Base-by-base conservation (phyloP, 169 alveolate species). In the Neospora caninum region DNA sequence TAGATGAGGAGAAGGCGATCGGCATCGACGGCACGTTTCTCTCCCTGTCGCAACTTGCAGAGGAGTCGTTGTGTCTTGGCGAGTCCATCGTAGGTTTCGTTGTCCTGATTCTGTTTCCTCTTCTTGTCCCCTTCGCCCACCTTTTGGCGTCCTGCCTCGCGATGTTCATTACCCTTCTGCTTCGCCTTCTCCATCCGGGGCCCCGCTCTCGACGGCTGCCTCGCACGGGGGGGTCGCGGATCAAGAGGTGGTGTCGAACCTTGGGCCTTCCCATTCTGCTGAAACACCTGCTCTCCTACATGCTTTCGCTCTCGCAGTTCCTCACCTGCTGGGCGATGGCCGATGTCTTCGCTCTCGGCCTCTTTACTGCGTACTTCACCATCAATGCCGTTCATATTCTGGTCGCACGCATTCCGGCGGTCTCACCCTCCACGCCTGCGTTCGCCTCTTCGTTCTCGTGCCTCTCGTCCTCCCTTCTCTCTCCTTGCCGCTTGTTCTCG, bases 321-420 rank as follows among this genome's bases (percentile, higher is more conserved):
- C 84, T 82, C 31, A 91, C 86, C n/a, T 84, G 83, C 80, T 31
- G 86, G n/a, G 92, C 94, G n/a, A 92, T 92, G 94, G 92, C 94
- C 0, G 94, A 92, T 70, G 94, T 82, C 38, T 91, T 58, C 49
- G 87, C 92, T 4, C 58, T 92, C 27, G 94, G 92, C 25, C 80
- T 92, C 80, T 64, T 92, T 53, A 67, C 92, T 53, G 45, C 88
- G 45, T 92, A 64, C 88, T 83, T 82, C 78, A 92, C 87, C 45
- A 41, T 88, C 80, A 83, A 58, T 49, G 87, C 34, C 88, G 43
- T 92, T 87, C 91, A 92, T 41, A 43, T 92, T 31, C 87, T 92
- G 25, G 91, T 84, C 25, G 94, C 94, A 16, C 69, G 88, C 31
- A 13, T 92, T 29, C 94, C 92, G 36, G 49, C 42, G 27, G 69